A percentile compares a stretch with the other conserved stretches of the same genome.
Evolutionary conservation across 192 early-diverging fungal species (phyloP).

Genomic region (Coemansia sp.): DNA sequence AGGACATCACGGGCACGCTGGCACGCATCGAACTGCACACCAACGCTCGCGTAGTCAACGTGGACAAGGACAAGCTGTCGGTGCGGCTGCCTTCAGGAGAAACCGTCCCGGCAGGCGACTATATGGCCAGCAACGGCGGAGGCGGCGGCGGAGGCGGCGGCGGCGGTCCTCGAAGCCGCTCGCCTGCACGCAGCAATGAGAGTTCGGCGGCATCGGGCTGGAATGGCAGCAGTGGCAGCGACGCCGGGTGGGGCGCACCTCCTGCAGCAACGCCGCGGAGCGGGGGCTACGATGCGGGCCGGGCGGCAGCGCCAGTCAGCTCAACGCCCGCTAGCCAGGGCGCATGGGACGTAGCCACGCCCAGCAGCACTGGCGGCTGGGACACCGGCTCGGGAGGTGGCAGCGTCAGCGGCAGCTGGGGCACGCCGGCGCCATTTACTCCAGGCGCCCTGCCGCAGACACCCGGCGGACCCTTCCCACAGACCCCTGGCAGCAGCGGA

Average conservation of each 20-base stretch:
- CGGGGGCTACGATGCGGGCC: not conserved
- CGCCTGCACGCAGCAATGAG: not conserved
- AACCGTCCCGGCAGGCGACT: constrained; percentile 52
- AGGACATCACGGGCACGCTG: constrained; percentile 68
- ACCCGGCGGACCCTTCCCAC: constrained; percentile 34
- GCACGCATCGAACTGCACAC: constrained; percentile 94
- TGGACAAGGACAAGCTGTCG: constrained; percentile 73
- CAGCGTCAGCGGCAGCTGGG: constrained; percentile 43
- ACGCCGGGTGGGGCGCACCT: constrained; percentile 17
- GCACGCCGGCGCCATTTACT: constrained; percentile 52
- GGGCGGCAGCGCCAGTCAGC: constrained; percentile 9
- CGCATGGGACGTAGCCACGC: constrained; percentile 51
- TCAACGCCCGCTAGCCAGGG: constrained; percentile 17
- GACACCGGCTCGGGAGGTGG: constrained; percentile 9
- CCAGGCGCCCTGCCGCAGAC: constrained; percentile 39
- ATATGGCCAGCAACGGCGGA: constrained; percentile 3
- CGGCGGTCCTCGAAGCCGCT: not conserved
- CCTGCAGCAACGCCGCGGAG: constrained; percentile 8
- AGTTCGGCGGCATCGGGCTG: not conserved
- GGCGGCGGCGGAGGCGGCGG: constrained; percentile 6
- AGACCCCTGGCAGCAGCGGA: constrained; percentile 34
- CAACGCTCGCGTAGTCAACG: constrained; percentile 74
- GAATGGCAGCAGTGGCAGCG: constrained; percentile 1
- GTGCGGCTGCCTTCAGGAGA: constrained; percentile 61
- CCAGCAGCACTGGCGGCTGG: constrained; percentile 33